Evolutionary conservation across 192 early-diverging fungal genomes (phyloP).

Genomic region (Coemansia sp.): DNA sequence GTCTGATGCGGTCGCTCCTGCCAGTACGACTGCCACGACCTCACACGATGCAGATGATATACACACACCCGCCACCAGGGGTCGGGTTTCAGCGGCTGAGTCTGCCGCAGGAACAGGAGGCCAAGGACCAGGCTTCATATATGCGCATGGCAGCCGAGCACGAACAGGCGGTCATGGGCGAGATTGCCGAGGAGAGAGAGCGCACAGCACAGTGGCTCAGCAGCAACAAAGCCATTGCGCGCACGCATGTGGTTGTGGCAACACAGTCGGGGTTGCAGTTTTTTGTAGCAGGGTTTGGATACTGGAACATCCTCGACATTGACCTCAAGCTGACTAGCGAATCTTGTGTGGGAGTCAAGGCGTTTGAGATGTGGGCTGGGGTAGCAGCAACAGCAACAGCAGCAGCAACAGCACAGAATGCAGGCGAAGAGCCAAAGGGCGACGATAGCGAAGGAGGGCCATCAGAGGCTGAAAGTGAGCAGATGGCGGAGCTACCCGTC

Average conservation of each 20-base stretch:
- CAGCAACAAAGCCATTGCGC: constrained; percentile 16
- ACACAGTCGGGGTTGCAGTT: constrained; percentile 48
- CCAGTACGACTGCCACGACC: constrained; percentile 54
- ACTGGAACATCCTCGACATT: constrained; percentile 55
- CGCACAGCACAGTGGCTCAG: constrained; percentile 32
- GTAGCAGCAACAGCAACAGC: not conserved
- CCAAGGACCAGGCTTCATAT: constrained; percentile 14
- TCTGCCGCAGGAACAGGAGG: constrained; percentile 20
- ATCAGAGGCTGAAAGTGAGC: constrained; percentile 5
- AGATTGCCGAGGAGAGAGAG: constrained; percentile 35
- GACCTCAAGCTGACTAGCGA: constrained; percentile 39
- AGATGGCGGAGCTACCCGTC: constrained; percentile 22
- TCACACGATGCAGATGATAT: constrained; percentile 51
- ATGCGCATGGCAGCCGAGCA: constrained; percentile 20
- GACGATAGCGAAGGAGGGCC: not conserved
- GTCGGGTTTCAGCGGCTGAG: constrained; percentile 39
- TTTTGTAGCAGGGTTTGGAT: constrained; percentile 53
- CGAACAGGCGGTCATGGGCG: constrained; percentile 7
- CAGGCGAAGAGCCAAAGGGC: not conserved
- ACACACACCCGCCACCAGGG: constrained; percentile 47
- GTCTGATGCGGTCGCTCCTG: constrained; percentile 43
- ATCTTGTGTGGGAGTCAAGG: constrained; percentile 53
- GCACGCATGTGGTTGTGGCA: constrained; percentile 51
- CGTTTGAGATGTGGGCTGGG: constrained; percentile 36
- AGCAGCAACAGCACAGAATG: not conserved